Conservation (phyloP, 2,329 filamentous ascomycete genomes). For the Fusarium coicis region DNA sequence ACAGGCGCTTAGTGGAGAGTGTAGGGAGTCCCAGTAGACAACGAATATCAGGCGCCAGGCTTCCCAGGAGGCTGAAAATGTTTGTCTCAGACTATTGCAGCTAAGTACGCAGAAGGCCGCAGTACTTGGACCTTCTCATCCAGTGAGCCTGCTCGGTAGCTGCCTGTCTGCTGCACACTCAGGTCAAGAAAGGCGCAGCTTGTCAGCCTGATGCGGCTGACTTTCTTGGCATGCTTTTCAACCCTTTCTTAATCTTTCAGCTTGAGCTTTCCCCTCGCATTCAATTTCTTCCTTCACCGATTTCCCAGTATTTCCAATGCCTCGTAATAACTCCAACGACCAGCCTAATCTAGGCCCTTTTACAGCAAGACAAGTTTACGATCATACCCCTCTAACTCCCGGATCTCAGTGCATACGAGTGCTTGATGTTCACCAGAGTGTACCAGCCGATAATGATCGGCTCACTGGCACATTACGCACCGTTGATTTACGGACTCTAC, state of each 20-base stretch:
- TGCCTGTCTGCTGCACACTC: not conserved
- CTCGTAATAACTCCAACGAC: fast-evolving
- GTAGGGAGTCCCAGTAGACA: no score
- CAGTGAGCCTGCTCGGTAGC: fast-evolving
- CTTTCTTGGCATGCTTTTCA: not conserved
- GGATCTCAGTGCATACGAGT: not conserved
- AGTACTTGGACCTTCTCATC: fast-evolving
- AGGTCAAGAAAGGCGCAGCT: not conserved
- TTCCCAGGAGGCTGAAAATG: not conserved
- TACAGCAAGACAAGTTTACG: not conserved
- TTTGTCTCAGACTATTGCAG: not conserved
- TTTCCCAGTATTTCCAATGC: not conserved
- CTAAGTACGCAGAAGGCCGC: not conserved
- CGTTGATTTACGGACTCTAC: not conserved
- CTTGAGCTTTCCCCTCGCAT: fast-evolving
- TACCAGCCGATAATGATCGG: not conserved
- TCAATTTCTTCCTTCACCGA: not conserved
- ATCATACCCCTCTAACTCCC: not conserved
- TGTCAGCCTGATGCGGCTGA: not conserved
- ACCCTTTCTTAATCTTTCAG: not conserved
- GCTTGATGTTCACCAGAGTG: not conserved
- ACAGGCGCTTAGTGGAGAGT: no score
- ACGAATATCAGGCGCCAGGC: not conserved
- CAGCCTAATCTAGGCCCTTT: not conserved
- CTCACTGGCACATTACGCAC: not conserved